Base-by-base conservation (phyloP, 352 stramenopile genomes). In the Phytophthora syringae region DNA sequence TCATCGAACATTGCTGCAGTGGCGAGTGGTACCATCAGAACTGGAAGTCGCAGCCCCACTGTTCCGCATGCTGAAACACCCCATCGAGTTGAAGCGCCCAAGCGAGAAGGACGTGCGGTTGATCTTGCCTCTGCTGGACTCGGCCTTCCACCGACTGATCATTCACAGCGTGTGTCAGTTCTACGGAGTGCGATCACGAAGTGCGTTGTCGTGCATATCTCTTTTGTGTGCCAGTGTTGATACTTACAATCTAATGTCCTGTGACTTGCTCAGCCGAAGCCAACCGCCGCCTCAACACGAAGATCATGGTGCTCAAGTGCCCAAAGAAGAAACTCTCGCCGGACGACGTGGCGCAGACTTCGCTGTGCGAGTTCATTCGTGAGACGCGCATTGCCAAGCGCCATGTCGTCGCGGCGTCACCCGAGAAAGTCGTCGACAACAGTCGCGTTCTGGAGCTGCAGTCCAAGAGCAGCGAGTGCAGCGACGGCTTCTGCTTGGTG, bases 151-250 rank as follows among this genome's bases (percentile, higher is more conserved):
- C 58, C 89, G 89, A 22, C 68, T 97, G 39, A 86, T 97, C 36
- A 76, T 97, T 49, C 89, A 97, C 79, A 92, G 80, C 18, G 76
- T 94, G 9, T 97, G 89, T 74, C 89, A 97, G 67, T 97, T 95
- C 60, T 94, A 94, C 36, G 83, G 84, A 47, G 70, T 97, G 44
- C 82, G 82, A 44, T 94, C 89, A 32, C 81, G 84, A 65, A 95
- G 87, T 96, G 70, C 51, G 84, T 81, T 47, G 22, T 28, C 10
- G 2, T 15, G 6, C n/a, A n/a, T 51, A 27, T 48, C 5, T 40
- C 21, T 2, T 40, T 1, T 63, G 5, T 32, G 27, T 32, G 7
- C 32, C 64, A 11, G 52, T 10, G 7, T 42, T 21, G n/a, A 52
- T 42, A 21, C 15, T 36, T 16, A 3, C 50, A 24, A 56, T 30